Conservation (phyloP, 345 rosid genomes). For the Turritis glabra region DNA sequence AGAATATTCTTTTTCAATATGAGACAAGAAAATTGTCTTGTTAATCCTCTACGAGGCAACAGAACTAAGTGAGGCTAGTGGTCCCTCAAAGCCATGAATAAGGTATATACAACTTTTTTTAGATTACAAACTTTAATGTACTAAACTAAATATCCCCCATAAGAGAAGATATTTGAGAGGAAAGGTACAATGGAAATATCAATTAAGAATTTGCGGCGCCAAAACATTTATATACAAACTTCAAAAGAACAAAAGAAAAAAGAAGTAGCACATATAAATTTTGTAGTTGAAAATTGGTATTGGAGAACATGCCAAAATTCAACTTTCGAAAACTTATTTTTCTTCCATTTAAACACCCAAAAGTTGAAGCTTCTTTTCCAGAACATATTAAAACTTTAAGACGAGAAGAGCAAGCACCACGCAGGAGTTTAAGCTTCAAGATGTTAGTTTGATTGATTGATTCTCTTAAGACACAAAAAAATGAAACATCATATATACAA, state of each 20-base stretch:
- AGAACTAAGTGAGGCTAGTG: conserved; percentile 39
- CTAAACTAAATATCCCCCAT: conserved; percentile 35
- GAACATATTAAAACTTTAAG: conserved; percentile 24
- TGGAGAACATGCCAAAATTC: conserved; percentile 46
- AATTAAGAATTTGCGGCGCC: conserved; percentile 34
- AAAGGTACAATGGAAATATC: conserved; percentile 26
- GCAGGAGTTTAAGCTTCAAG: background rate
- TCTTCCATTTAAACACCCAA: conserved; percentile 21
- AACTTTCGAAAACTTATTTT: conserved; percentile 42
- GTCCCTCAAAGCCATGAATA: conserved; percentile 42
- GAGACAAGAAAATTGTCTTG: conserved; percentile 26
- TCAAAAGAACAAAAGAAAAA: background rate
- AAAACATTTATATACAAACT: conserved; percentile 38
- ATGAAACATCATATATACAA: background rate
- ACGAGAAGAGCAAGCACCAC: background rate
- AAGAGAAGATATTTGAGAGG: conserved; percentile 39
- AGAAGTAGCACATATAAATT: conserved; percentile 28
- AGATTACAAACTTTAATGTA: conserved; percentile 35
- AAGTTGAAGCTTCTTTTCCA: conserved; percentile 26
- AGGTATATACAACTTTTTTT: conserved; percentile 34
- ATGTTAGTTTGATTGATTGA: background rate
- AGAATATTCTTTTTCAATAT: conserved; percentile 19
- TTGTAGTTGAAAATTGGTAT: conserved; percentile 43
- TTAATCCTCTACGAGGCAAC: conserved; percentile 24
- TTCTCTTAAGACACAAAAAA: background rate